Conservation (phyloP, 371 early-diverging fungal species). For the Apophysomyces trapeziformis region DNA sequence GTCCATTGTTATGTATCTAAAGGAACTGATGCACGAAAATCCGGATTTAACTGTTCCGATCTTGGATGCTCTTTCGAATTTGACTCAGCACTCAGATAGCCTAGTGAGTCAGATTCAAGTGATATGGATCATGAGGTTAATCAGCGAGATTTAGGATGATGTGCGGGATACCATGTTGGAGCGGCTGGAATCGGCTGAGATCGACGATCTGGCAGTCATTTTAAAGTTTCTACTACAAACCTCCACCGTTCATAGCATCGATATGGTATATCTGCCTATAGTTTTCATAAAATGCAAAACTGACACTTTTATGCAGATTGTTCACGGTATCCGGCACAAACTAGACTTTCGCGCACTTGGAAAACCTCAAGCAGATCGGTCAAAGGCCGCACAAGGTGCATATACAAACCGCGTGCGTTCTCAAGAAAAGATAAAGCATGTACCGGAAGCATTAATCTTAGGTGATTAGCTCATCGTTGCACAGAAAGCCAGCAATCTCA, state of each 20-base stretch:
- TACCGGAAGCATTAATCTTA: slow-evolving; percentile 62
- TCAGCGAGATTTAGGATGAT: slow-evolving; percentile 36
- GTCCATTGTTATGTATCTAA: slow-evolving; percentile 65
- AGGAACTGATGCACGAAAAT: slow-evolving; percentile 65
- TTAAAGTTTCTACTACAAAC: slow-evolving; percentile 76
- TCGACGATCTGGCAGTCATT: slow-evolving; percentile 73
- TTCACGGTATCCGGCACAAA: slow-evolving; percentile 57
- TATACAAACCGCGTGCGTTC: not conserved
- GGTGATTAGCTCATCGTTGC: slow-evolving; percentile 27
- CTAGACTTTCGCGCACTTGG: slow-evolving; percentile 62
- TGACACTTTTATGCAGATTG: slow-evolving; percentile 30
- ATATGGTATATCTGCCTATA: slow-evolving; percentile 24
- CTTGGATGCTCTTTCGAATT: slow-evolving; percentile 75
- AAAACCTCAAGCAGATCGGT: slow-evolving; percentile 30
- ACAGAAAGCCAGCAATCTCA: not conserved
- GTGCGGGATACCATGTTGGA: slow-evolving; percentile 64
- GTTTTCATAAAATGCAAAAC: not conserved
- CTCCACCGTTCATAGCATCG: slow-evolving; percentile 47
- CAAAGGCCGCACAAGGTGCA: not conserved
- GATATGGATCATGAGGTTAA: no score
- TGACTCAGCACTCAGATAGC: slow-evolving; percentile 61
- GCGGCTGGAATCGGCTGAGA: slow-evolving; percentile 68
- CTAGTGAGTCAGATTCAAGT: slow-evolving; percentile 32
- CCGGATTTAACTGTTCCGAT: slow-evolving; percentile 72
- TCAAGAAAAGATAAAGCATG: slow-evolving; percentile 28